Percentiles rank a stretch among this genome's conserved stretches.
phyloP scores from a whole-genome alignment of 768 basidiomycete species.

The Phlebiopsis gigantea region DNA sequence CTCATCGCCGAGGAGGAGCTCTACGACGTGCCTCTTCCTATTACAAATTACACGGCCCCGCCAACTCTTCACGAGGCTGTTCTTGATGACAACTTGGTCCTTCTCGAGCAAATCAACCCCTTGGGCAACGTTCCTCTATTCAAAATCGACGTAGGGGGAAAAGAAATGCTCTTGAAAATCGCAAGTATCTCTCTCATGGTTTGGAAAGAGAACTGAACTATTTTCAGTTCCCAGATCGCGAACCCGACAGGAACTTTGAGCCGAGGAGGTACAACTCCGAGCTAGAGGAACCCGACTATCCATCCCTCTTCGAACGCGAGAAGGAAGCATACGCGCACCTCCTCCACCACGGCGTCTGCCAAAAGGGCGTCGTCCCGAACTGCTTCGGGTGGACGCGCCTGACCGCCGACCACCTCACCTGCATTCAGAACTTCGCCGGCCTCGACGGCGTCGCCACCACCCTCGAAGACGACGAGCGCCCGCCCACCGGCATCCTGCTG shows the following conservation, averaged over 20 bases:
- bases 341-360: constrained; percentile 3
- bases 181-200: not conserved
- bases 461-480: not conserved
- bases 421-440: not conserved
- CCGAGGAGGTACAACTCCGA: not conserved
- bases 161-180: not conserved
- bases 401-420: not conserved
- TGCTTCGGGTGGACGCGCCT: constrained; percentile 13
- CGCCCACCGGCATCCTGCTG: constrained; percentile 5
- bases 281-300: not conserved
- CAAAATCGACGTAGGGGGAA: not conserved
- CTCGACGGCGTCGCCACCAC: not conserved
- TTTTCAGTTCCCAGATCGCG: not conserved
- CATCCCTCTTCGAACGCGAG: constrained; percentile 2
- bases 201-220: not conserved
- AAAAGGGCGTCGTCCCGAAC: constrained; percentile 5
- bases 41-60: not conserved
- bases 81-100: not conserved
- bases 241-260: not conserved
- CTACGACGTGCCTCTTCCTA: not conserved
- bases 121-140: not conserved
- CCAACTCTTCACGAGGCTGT: not conserved
- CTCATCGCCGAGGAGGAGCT: not conserved
- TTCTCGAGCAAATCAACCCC: not conserved
- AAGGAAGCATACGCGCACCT: constrained; percentile 11